Conservation (phyloP, 2,329 filamentous ascomycete genomes). For the Fusarium vanettenii region DNA sequence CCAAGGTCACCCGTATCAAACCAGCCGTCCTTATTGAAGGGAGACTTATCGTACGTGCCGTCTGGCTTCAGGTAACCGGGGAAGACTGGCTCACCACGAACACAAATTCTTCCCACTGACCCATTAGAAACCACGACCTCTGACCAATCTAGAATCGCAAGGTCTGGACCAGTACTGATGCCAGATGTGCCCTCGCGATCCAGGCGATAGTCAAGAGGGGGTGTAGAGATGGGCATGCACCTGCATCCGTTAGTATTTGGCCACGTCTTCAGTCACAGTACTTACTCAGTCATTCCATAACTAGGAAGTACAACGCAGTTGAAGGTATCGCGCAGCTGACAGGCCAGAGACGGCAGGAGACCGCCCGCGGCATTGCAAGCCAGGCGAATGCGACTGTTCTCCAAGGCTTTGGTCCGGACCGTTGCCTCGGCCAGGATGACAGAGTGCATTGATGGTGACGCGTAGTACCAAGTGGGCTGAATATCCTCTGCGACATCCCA, state of each 20-base stretch:
- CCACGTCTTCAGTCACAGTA: not conserved
- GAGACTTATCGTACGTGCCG: slow-evolving; percentile 55
- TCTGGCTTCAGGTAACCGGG: slow-evolving; percentile 60
- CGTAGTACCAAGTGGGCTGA: slow-evolving; percentile 67
- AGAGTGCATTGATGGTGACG: slow-evolving; percentile 67
- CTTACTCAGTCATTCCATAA: slow-evolving; percentile 68
- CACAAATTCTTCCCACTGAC: slow-evolving; percentile 60
- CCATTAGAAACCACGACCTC: slow-evolving; percentile 46
- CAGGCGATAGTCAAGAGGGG: slow-evolving; percentile 62
- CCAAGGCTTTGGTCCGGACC: slow-evolving; percentile 53
- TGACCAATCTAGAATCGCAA: slow-evolving; percentile 60
- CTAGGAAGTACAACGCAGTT: slow-evolving; percentile 64
- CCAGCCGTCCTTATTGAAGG: slow-evolving; percentile 62
- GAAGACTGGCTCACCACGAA: slow-evolving; percentile 64
- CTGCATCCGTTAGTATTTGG: slow-evolving; percentile 29
- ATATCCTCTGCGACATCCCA: slow-evolving; percentile 64
- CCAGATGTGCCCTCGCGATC: slow-evolving; percentile 66
- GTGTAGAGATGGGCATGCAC: slow-evolving; percentile 69
- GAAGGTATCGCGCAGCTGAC: slow-evolving; percentile 62
- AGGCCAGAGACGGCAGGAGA: slow-evolving; percentile 62
- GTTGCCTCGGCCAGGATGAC: slow-evolving; percentile 61
- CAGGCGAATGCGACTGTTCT: slow-evolving; percentile 59
- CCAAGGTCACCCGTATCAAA: slow-evolving; percentile 68
- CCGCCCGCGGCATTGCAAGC: slow-evolving; percentile 67
- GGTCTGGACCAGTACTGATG: slow-evolving; percentile 62